phyloP scores from a whole-genome alignment of 139 green algal genomes.

The Tetraselmis striata region DNA sequence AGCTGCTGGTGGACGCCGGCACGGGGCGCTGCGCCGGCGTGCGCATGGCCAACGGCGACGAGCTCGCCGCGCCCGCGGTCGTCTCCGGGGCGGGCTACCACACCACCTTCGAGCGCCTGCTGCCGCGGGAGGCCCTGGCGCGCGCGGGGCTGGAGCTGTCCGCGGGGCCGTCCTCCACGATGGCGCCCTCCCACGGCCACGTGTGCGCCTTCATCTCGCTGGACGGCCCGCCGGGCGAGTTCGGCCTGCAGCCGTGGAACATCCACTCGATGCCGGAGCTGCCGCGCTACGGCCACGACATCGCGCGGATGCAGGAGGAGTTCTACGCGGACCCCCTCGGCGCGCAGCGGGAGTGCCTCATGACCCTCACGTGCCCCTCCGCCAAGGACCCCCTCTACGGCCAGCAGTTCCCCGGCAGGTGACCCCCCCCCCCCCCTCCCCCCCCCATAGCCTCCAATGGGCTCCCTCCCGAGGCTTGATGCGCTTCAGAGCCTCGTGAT shows the following conservation, averaged over 20 bases:
- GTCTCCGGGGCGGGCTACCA: slow-evolving; percentile 2
- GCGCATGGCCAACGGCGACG: slow-evolving; percentile 1
- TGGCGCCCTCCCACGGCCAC: slow-evolving; percentile 1
- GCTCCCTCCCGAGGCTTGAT: too few relatives aligned
- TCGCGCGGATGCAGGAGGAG: neutral
- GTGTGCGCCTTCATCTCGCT: slow-evolving; percentile 11
- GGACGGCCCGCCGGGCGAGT: slow-evolving; percentile 9
- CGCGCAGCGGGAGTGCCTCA: slow-evolving; percentile 1
- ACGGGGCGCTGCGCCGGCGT: slow-evolving; percentile 1
- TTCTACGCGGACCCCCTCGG: slow-evolving; percentile 10
- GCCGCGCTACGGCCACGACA: slow-evolving; percentile 8
- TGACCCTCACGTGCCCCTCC: slow-evolving; percentile 12
- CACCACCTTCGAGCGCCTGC: slow-evolving; percentile 6
- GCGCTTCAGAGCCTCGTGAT: too few relatives aligned
- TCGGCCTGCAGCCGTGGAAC: slow-evolving; percentile 1
- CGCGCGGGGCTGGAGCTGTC: too few relatives aligned
- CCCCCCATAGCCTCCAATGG: too few relatives aligned
- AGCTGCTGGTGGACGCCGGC: too few relatives aligned
- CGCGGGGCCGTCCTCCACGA: too few relatives aligned
- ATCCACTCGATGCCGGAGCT: slow-evolving; percentile 6
- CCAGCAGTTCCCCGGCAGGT: neutral
- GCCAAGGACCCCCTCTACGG: slow-evolving; percentile 7
- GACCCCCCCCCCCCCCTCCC: too few relatives aligned
- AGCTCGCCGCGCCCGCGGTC: neutral
- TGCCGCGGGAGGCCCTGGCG: neutral